Evolutionary conservation across 345 rosid species (phyloP).

Genomic region (Brassica incana): DNA sequence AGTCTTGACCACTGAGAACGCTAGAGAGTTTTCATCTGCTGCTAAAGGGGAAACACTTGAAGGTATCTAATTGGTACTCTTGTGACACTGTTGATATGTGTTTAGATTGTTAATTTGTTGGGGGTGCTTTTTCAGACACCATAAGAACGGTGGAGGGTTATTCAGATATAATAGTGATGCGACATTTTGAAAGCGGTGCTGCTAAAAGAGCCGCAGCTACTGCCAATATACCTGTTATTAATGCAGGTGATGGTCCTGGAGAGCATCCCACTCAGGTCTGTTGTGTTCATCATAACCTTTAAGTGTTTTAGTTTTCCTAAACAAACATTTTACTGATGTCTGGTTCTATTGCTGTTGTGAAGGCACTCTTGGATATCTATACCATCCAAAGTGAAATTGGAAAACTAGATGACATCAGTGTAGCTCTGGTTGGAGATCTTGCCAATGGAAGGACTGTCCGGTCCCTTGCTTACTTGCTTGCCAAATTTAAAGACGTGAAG

Average conservation of each 20-base stretch:
- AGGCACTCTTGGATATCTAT: slow-evolving; percentile 94
- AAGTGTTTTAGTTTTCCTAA: neutral
- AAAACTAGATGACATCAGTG: slow-evolving; percentile 80
- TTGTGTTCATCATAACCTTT: neutral
- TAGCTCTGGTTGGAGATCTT: slow-evolving; percentile 95
- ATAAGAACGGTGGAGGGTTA: slow-evolving; percentile 96
- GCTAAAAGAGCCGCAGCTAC: slow-evolving; percentile 88
- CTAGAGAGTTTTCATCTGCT: slow-evolving; percentile 91
- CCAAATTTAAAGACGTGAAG: slow-evolving; percentile 80
- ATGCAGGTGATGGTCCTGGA: slow-evolving; percentile 99
- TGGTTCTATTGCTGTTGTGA: slow-evolving; percentile 14
- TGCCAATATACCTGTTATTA: slow-evolving; percentile 80
- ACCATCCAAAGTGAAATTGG: slow-evolving; percentile 89
- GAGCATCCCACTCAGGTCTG: slow-evolving; percentile 95
- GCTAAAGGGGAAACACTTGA: slow-evolving; percentile 99
- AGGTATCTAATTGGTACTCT: slow-evolving; percentile 45
- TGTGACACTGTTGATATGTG: neutral
- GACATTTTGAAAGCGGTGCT: slow-evolving; percentile 97
- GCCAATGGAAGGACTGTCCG: slow-evolving; percentile 96
- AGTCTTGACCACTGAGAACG: slow-evolving; percentile 94
- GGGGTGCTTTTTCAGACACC: slow-evolving; percentile 52
- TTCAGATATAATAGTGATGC: slow-evolving; percentile 87
- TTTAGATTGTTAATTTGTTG: neutral
- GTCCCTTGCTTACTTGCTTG: slow-evolving; percentile 88
- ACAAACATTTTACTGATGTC: neutral